Conservation (phyloP, 768 basidiomycete genomes). For the Hypsizygus marmoreus region DNA sequence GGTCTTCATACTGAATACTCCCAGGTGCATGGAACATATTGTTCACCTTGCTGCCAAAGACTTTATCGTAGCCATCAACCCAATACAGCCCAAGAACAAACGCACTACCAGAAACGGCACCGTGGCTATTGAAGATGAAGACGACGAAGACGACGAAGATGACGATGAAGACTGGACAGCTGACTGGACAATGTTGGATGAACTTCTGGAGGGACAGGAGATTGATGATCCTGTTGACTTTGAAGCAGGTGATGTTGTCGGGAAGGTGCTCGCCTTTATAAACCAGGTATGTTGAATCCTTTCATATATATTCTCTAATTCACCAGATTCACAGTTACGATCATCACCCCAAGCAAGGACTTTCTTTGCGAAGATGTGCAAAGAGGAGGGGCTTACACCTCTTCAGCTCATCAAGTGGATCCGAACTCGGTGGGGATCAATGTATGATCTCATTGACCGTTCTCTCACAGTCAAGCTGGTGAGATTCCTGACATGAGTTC, state of each 20-base stretch:
- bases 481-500: neutral
- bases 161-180: conserved; percentile 11
- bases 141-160: conserved; percentile 16
- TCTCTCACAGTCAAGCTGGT: conserved; percentile 9
- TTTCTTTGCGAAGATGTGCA: conserved; percentile 21
- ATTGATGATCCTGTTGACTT: conserved; percentile 17
- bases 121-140: conserved; percentile 8
- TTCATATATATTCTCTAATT: conserved; percentile 2
- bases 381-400: conserved; percentile 14
- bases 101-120: conserved; percentile 3
- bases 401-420: conserved; percentile 30
- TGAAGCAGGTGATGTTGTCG: conserved; percentile 19
- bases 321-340: conserved; percentile 19
- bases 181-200: conserved; percentile 10
- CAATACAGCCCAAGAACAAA: conserved; percentile 6
- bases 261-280: conserved; percentile 23
- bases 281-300: conserved; percentile 25
- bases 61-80: conserved; percentile 21
- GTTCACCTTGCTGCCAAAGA: conserved; percentile 14
- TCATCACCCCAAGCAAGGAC: conserved; percentile 26
- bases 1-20: neutral
- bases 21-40: conserved; percentile 23
- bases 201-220: conserved; percentile 13
- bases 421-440: conserved; percentile 29
- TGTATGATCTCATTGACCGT: conserved; percentile 23